Conservation (phyloP, 2,329 filamentous ascomycete species). For the Colletotrichum sublineola region DNA sequence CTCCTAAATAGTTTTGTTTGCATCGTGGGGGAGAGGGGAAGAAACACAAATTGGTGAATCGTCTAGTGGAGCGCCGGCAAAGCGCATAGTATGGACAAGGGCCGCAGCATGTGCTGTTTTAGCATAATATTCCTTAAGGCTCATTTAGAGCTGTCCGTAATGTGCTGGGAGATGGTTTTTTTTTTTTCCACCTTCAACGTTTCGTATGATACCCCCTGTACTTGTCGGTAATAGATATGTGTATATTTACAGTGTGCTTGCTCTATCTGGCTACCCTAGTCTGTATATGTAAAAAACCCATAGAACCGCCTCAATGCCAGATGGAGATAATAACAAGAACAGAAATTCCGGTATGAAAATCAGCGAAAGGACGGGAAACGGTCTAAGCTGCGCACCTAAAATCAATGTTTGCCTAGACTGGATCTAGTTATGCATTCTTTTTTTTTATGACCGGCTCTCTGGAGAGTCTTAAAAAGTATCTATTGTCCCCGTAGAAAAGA, state of each 20-base stretch:
- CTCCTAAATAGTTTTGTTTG: conserved; percentile 4
- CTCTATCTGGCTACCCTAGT: not conserved
- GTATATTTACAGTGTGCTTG: not conserved
- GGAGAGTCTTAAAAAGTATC: conserved; percentile 41
- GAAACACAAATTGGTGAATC: not conserved
- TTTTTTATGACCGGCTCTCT: conserved; percentile 40
- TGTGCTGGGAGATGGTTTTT: not conserved
- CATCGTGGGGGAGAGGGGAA: not conserved
- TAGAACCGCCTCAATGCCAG: not conserved
- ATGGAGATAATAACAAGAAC: not conserved
- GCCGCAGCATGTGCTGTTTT: not conserved
- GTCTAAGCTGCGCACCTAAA: conserved; percentile 24
- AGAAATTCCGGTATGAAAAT: not conserved
- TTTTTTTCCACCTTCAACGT: too few relatives aligned
- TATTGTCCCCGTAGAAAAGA: conserved; percentile 22
- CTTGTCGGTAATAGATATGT: not conserved
- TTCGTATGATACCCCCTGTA: conserved; percentile 15
- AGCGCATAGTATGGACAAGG: not conserved
- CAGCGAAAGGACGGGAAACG: not conserved
- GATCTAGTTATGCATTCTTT: conserved; percentile 28
- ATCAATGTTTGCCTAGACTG: conserved; percentile 35
- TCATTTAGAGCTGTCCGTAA: not conserved
- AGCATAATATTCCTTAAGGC: not conserved
- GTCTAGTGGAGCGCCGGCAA: not conserved
- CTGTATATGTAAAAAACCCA: not conserved